These are phyloP conservation scores for Gypsophila paniculata DNA, from an alignment of 179 eudicot genomes.

Conservation along the genomic window DNA sequence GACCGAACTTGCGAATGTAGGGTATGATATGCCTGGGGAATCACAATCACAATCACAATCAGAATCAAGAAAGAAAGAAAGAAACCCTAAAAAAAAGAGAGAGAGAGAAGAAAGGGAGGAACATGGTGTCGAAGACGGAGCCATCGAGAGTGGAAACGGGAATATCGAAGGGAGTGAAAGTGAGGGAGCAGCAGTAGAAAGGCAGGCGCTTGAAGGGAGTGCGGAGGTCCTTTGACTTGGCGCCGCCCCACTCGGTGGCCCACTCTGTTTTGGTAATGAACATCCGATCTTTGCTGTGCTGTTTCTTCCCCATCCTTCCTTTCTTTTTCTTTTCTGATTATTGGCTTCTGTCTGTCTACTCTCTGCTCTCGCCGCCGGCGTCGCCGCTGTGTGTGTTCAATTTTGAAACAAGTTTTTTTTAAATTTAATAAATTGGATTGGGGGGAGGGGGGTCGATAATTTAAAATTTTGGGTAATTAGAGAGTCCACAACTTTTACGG, in stretches of 20 bases:
- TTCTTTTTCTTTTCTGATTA: not conserved
- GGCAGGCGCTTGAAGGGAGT: conserved; percentile 92
- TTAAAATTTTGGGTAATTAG: too few relatives aligned
- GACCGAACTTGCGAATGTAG: conserved; percentile 72
- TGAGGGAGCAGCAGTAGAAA: conserved; percentile 95
- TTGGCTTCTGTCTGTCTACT: too few relatives aligned
- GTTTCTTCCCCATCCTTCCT: conserved; percentile 87
- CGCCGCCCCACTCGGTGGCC: conserved; percentile 99
- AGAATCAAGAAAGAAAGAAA: not conserved
- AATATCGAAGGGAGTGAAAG: conserved; percentile 86
- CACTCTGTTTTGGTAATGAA: conserved; percentile 88
- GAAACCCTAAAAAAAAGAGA: not conserved
- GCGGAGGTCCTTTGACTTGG: conserved; percentile 61
- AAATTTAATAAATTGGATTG: too few relatives aligned
- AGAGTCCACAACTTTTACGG: too few relatives aligned
- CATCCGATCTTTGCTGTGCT: conserved; percentile 97
- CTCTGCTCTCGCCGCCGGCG: too few relatives aligned
- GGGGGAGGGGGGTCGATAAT: too few relatives aligned
- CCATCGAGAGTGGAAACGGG: conserved; percentile 87
- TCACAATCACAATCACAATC: not conserved
- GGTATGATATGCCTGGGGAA: conserved; percentile 70
- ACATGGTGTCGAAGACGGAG: conserved; percentile 80
- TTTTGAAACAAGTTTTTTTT: too few relatives aligned
- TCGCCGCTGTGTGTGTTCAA: too few relatives aligned
- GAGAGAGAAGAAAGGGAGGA: conserved; percentile 11